phyloP scores from a whole-genome alignment of 78 protist species.

The Chrysochromulina parva region DNA sequence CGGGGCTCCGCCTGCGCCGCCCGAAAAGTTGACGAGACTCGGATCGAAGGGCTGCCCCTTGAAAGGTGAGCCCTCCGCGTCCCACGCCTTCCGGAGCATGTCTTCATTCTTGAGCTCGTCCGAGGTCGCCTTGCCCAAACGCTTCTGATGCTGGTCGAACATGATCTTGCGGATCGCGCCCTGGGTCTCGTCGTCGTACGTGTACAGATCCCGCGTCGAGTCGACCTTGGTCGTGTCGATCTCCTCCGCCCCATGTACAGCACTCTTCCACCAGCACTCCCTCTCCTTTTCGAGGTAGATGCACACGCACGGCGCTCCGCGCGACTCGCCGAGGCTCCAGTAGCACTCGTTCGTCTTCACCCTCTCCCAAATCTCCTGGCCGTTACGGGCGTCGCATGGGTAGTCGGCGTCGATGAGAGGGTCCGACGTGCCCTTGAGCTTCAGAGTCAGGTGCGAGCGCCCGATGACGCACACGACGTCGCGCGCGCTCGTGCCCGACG shows the following conservation, averaged over 20 bases:
- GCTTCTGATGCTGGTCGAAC: slow-evolving; percentile 21
- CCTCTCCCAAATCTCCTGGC: not conserved
- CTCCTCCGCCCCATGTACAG: not conserved
- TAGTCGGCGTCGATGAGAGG: not conserved
- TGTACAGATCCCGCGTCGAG: not conserved
- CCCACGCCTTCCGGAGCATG: not conserved
- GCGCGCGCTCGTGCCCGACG: not conserved
- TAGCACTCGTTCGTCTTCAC: not conserved
- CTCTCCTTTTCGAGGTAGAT: slow-evolving; percentile 15
- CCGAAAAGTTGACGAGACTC: not conserved
- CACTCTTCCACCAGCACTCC: too few relatives aligned
- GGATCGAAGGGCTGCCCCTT: not conserved
- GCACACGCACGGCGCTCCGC: not conserved
- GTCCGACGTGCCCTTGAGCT: not conserved
- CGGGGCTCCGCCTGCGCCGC: not conserved
- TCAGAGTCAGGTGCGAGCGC: not conserved
- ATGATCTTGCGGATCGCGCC: slow-evolving; percentile 33
- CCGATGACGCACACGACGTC: not conserved
- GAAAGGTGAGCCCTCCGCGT: slow-evolving; percentile 23
- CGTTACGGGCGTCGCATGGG: slow-evolving; percentile 22
- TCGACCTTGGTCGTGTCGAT: slow-evolving; percentile 30
- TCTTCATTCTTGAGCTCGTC: not conserved
- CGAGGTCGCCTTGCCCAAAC: not conserved
- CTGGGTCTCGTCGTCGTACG: slow-evolving; percentile 22
- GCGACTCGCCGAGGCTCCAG: not conserved